These are phyloP conservation scores for Verticillium klebahnii DNA, from an alignment of 2,329 filamentous ascomycete genomes.

Conservation along the genomic window DNA sequence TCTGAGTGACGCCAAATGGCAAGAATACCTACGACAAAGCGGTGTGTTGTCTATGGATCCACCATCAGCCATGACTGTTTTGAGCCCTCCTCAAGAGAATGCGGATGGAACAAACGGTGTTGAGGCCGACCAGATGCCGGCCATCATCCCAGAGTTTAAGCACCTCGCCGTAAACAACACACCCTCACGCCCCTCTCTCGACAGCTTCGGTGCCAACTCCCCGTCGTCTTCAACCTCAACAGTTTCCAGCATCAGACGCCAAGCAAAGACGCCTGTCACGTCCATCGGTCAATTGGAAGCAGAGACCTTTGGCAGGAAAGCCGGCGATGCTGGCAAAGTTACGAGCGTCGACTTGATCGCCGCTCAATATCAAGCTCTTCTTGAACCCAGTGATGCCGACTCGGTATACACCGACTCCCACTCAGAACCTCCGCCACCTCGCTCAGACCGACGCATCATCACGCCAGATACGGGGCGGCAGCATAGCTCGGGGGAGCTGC, in stretches of 20 bases:
- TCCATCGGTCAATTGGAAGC: constrained; percentile 45
- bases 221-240: constrained; percentile 13
- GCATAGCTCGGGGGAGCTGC: constrained; percentile 10
- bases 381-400: constrained; percentile 33
- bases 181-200: constrained; percentile 11
- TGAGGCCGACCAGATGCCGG: constrained; percentile 15
- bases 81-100: background rate
- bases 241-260: constrained; percentile 31
- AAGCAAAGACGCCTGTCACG: constrained; percentile 47
- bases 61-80: constrained; percentile 9
- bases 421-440: constrained; percentile 18
- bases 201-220: constrained; percentile 10
- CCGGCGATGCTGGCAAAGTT: constrained; percentile 23
- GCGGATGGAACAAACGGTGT: constrained; percentile 2
- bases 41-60: constrained; percentile 16
- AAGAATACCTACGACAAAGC: constrained; percentile 22
- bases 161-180: constrained; percentile 27
- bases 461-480: constrained; percentile 7
- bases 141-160: constrained; percentile 27
- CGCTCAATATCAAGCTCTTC: constrained; percentile 43
- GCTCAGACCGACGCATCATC: constrained; percentile 1
- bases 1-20: constrained; percentile 27
- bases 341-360: constrained; percentile 44
- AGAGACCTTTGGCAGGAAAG: constrained; percentile 16
- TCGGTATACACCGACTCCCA: constrained; percentile 24